Conservation (phyloP, 768 basidiomycete species). For the Boletus bicolor region DNA sequence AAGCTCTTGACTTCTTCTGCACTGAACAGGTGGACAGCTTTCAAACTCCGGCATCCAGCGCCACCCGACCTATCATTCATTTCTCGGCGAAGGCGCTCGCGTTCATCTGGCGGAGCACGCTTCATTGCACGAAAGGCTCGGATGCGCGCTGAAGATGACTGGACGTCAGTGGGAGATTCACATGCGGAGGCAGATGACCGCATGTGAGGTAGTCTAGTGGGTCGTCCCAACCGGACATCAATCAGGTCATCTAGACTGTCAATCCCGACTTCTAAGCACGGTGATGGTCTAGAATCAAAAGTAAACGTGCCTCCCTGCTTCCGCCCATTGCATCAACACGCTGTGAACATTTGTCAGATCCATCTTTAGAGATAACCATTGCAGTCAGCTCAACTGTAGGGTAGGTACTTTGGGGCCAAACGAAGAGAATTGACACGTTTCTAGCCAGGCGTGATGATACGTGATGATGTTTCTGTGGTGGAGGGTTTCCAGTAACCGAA, state of each 20-base stretch:
- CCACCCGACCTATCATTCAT: constrained; percentile 34
- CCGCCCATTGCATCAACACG: constrained; percentile 91
- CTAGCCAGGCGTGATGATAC: constrained; percentile 95
- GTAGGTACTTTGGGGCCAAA: constrained; percentile 89
- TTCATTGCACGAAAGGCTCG: constrained; percentile 72
- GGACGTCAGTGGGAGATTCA: constrained; percentile 35
- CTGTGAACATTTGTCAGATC: constrained; percentile 35
- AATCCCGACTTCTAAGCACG: background rate
- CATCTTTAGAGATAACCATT: background rate
- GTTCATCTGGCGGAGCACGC: constrained; percentile 59
- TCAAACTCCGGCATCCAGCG: constrained; percentile 43
- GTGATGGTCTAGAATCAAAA: background rate
- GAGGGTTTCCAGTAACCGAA: constrained; percentile 79
- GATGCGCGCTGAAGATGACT: constrained; percentile 69
- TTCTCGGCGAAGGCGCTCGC: constrained; percentile 55
- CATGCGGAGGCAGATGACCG: constrained; percentile 27
- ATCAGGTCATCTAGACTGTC: constrained; percentile 80
- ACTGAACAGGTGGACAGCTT: constrained; percentile 79
- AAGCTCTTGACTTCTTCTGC: constrained; percentile 79
- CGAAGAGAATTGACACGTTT: constrained; percentile 77
- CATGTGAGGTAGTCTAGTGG: constrained; percentile 41
- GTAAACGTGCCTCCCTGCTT: constrained; percentile 62
- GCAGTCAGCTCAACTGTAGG: constrained; percentile 59
- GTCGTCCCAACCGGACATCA: constrained; percentile 68
- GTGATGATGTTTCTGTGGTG: constrained; percentile 93